Evolutionary conservation across 2,329 filamentous ascomycete genomes (phyloP), one percentile per base, ranked within the genome.

Genomic region (Fusarium sp.): DNA sequence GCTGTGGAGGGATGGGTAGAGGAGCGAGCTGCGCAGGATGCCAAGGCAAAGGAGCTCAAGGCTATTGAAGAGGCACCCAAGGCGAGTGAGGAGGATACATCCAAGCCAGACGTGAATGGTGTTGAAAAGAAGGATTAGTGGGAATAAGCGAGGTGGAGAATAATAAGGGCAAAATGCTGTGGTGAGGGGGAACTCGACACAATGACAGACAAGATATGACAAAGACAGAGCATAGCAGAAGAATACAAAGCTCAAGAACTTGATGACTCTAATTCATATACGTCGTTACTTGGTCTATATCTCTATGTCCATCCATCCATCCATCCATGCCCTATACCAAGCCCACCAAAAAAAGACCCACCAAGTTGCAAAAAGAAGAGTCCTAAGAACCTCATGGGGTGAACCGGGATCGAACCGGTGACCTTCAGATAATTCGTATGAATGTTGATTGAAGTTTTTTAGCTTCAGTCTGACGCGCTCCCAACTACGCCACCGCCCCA

Each of bases 1-100:
- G 36, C 51, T 7, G 58, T 40, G 3, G 38, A 42, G 12, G 22
- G 17, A 12, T 73, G 71, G 71, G 70, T 73, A 14, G 35, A 70
- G 14, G 59, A 73, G 22, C 22, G 70, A 22, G 31, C 53, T 38
- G 40, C 17, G 7, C 16, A 33, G 27, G 42, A 35, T n/a, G 33
- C 20, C 44, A 49, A 49, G 44, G 33, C 16, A 11, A 35, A 46
- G 20, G 51, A 42, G n/a, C 17, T 4, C 5, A 29, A 49, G 24
- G 44, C 42, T n/a, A 33, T 17, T 31, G 51, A 55, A 33, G 51
- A 55, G 0, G n/a, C 29, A 35, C 27, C 51, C 7, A 29, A 58
- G 20, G 12, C 12, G 5, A 9, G 14, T 58, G 35, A 58, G 20
- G 35, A 58, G 20, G 53, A 36, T 24, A 12, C 10, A 40, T 2